These are phyloP conservation scores for Trichoderma cornu-damae DNA, from an alignment of 2,329 filamentous ascomycete species.

Conservation along the genomic window DNA sequence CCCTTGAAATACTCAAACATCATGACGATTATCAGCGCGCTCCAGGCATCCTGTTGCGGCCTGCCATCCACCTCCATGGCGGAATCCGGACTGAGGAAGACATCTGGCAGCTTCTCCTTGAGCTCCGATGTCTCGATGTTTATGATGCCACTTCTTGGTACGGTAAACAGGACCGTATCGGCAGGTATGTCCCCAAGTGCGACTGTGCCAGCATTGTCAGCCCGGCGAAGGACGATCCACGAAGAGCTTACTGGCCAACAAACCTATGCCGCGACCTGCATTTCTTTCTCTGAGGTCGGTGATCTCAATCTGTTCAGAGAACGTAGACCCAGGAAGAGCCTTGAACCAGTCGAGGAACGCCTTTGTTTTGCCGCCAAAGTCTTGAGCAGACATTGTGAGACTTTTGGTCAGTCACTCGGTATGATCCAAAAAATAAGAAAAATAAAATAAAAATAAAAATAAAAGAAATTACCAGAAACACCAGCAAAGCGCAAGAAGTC, in stretches of 20 bases:
- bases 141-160: slow-evolving; percentile 68
- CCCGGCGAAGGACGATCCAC: neutral
- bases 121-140: slow-evolving; percentile 68
- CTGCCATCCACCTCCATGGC: slow-evolving; percentile 36
- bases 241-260: slow-evolving; percentile 17
- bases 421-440: neutral
- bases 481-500: neutral
- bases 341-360: slow-evolving; percentile 53
- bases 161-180: slow-evolving; percentile 74
- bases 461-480: neutral
- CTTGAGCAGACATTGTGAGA: slow-evolving; percentile 18
- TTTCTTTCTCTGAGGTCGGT: slow-evolving; percentile 46
- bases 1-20: slow-evolving; percentile 66
- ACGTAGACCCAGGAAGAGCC: slow-evolving; percentile 46
- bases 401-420: no score
- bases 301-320: slow-evolving; percentile 49
- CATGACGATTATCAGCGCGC: slow-evolving; percentile 66
- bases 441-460: neutral
- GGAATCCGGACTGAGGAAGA: slow-evolving; percentile 43
- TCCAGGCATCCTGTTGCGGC: slow-evolving; percentile 48
- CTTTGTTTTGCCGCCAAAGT: slow-evolving; percentile 41
- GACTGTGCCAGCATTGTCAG: slow-evolving; percentile 45
- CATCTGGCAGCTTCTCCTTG: slow-evolving; percentile 48
- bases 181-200: slow-evolving; percentile 63
- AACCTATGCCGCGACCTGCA: slow-evolving; percentile 54